These are phyloP conservation scores for Xylariaceae sp. DNA, from an alignment of 2,329 filamentous ascomycete genomes.

Conservation along the genomic window DNA sequence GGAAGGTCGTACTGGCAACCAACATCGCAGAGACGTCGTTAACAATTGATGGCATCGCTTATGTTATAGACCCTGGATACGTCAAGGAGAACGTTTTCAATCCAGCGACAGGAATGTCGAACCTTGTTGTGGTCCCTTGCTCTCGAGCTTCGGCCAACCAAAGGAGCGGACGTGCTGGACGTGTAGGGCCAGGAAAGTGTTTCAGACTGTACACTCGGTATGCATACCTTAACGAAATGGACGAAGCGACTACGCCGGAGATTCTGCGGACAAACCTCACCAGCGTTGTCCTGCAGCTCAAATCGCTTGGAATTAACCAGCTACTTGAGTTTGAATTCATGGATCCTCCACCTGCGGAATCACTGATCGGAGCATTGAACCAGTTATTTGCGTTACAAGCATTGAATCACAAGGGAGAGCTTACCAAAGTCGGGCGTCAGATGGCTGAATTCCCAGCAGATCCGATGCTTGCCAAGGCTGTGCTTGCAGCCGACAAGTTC, in stretches of 20 bases:
- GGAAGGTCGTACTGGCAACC: conserved; percentile 90
- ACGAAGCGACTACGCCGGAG: conserved; percentile 86
- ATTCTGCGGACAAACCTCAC: conserved; percentile 89
- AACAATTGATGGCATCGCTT: conserved; percentile 93
- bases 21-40: conserved; percentile 97
- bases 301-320: conserved; percentile 87
- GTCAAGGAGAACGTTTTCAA: conserved; percentile 96
- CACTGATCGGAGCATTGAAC: conserved; percentile 83
- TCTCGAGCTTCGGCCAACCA: conserved; percentile 92
- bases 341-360: conserved; percentile 86
- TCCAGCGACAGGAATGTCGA: conserved; percentile 86
- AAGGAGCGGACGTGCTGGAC: conserved; percentile 84
- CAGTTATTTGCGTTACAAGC: conserved; percentile 88
- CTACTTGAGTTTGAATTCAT: conserved; percentile 94
- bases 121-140: conserved; percentile 83
- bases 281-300: conserved; percentile 77
- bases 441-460: conserved; percentile 96
- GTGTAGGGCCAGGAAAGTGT: conserved; percentile 87
- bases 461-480: conserved; percentile 83
- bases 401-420: conserved; percentile 79
- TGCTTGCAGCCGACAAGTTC: conserved; percentile 83
- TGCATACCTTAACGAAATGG: conserved; percentile 91
- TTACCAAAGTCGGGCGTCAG: conserved; percentile 87
- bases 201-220: conserved; percentile 93
- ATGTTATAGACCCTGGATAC: conserved; percentile 92